Evolutionary conservation across 1,284 basidiomycete genomes (phyloP), one percentile per base, ranked within the genome.

Genomic region (Trichosporon ovoides): DNA sequence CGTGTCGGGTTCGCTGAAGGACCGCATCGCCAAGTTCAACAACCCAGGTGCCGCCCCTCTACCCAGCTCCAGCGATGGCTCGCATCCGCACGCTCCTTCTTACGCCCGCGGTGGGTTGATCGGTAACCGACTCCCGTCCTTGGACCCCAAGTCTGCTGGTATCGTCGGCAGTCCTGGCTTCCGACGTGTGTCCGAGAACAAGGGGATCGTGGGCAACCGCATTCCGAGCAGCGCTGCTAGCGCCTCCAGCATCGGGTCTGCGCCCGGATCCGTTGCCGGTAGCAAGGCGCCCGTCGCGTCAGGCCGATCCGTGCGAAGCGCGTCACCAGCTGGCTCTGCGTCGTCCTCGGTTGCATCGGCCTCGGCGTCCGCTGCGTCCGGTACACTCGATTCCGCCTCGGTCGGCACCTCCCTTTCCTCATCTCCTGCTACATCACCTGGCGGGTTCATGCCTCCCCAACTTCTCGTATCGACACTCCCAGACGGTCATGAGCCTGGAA

Each of bases 1-100:
- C 46, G 69, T 76, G 7, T 71, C 71, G 18, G 70, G 72, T 37
- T 73, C 72, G 3, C 68, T 77, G 52, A 71, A 71, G 63, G 76
- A 77, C 57, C 69, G 76, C 33, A 77, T 77, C 40, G 76, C 76
- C n/a, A 72, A 70, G 57, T 77, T 77, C 62, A 72, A 73, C 65
- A 74, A 75, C 43, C 64, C 70, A 28, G 73, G 68, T 0, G 69
- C 70, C 13, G 61, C 64, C 6, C 71, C 72, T 31, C 28, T 9
- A 73, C n/a, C 74, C 74, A 5, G 66, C 59, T 38, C 66, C 35
- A 66, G 71, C 16, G 71, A 71, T 56, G 67, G 68, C 20, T 54
- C 48, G 11, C 43, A 24, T 14, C 33, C 48, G 16, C 28, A 43
- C 5, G 55, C 60, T 6, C 52, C 53, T 1, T 64, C 69, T 13